Conservation (phyloP, 768 basidiomycete species). For the Favolaschia claudopus region DNA sequence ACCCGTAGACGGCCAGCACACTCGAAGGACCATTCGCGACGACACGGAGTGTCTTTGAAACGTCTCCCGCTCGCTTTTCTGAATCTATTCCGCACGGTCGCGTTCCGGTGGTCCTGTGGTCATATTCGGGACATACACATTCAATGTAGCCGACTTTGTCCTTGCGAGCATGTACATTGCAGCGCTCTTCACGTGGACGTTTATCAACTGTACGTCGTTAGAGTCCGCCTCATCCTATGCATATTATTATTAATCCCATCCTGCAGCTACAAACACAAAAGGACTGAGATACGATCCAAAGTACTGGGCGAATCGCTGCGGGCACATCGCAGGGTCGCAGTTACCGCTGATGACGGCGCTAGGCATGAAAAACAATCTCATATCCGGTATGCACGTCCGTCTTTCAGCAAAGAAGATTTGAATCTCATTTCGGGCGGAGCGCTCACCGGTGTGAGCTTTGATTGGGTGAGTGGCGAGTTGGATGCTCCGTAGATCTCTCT, state of each 20-base stretch:
- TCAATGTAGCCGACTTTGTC: slow-evolving; percentile 40
- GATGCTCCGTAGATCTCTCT: neutral
- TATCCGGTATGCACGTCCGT: slow-evolving; percentile 44
- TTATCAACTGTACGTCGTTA: slow-evolving; percentile 37
- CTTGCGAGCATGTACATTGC: slow-evolving; percentile 35
- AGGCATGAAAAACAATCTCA: slow-evolving; percentile 57
- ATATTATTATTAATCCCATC: neutral
- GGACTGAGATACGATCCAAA: slow-evolving; percentile 17
- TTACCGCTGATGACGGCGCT: slow-evolving; percentile 52
- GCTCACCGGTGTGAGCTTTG: slow-evolving; percentile 46
- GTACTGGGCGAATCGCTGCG: slow-evolving; percentile 40
- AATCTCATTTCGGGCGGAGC: slow-evolving; percentile 29
- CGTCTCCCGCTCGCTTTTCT: slow-evolving; percentile 33
- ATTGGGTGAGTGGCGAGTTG: slow-evolving; percentile 17
- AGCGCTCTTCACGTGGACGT: slow-evolving; percentile 38
- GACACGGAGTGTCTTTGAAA: slow-evolving; percentile 4
- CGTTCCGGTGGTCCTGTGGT: slow-evolving; percentile 38
- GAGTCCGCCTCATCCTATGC: neutral
- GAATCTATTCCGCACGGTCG: slow-evolving; percentile 35
- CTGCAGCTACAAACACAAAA: slow-evolving; percentile 27
- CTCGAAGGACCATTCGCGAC: neutral
- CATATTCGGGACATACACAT: slow-evolving; percentile 32
- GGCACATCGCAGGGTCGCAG: slow-evolving; percentile 43
- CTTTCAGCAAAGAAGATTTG: neutral
- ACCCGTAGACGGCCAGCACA: neutral